Base-by-base conservation (phyloP, 2,329 filamentous ascomycete species). In the Fusarium sp. region DNA sequence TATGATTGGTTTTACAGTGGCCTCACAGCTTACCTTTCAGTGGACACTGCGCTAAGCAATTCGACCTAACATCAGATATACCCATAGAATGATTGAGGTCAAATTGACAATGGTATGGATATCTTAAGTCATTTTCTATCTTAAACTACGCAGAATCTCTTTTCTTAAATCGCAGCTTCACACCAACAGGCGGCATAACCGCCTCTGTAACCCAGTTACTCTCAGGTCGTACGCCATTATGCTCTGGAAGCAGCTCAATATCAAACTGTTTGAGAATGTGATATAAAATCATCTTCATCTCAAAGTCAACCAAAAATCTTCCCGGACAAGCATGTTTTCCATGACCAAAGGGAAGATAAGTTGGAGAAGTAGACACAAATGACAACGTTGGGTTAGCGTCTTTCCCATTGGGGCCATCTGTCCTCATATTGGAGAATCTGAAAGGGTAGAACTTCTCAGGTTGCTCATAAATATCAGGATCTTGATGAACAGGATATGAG, bases 361-460 rank as follows among this genome's bases (percentile, higher is more conserved):
- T 73, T 3, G 68, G 46, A 3, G 72, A 73, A 0, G 74, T 76
- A 0, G 73, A 67, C 1, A 76, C 74, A 33, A 75, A 63, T 18
- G 20, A 74, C 13, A 12, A 14, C 0, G 20, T 7, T 8, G 59
- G 42, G 3, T 48, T 61, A 5, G 10, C 4, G 5, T 58, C 52
- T 27, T 58, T 61, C n/a, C 33, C 14, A 42, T 38, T 9, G 1
- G 37, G 2, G 13, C 64, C 4, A 73, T 69, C 5, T 62, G 62
- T 56, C 79, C 80, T 20, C 79, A 77, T 64, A 3, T 80, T 73
- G 1, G 81, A 81, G 61, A 83, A 85, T 1, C 83, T 79, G 54
- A 83, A 84, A 0, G 82, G 82, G 18, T 84, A 81, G 61, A 78
- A 85, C 20, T 80, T 79, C 14, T 74, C 50, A 1, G 83, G 77